phyloP scores from a whole-genome alignment of 139 green algal species.

The Parachlorella kessleri region DNA sequence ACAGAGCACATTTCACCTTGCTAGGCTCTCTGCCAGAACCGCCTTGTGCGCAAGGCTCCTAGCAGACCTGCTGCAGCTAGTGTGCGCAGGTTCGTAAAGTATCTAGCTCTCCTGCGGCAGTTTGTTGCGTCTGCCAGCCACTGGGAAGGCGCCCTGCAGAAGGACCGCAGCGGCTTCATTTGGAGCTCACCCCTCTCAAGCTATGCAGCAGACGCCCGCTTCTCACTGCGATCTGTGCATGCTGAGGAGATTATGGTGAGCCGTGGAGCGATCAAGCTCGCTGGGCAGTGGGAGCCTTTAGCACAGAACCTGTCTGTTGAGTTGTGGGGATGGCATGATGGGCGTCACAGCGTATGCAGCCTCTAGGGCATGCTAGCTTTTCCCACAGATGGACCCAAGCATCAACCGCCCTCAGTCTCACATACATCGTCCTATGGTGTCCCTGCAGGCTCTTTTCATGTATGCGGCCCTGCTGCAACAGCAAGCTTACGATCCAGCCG shows the following conservation, averaged over 20 bases:
- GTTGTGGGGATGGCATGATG: too few relatives aligned
- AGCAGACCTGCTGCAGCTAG: not conserved
- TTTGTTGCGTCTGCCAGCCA: not conserved
- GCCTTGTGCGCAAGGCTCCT: not conserved
- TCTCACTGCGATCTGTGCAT: not conserved
- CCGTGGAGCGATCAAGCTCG: not conserved
- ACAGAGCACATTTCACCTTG: not conserved
- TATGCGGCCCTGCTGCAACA: not conserved
- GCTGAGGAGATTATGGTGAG: not conserved
- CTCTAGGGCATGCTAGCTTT: not conserved
- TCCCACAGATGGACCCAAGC: not conserved
- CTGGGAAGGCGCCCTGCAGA: not conserved
- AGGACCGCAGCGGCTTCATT: not conserved
- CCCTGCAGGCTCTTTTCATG: not conserved
- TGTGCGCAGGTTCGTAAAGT: not conserved
- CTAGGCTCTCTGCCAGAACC: not conserved
- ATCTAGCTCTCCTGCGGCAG: not conserved
- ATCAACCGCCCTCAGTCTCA: not conserved
- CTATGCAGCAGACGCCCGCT: not conserved
- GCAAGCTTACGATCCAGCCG: not conserved
- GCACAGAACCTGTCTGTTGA: not conserved
- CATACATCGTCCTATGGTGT: not conserved
- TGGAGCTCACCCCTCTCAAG: not conserved
- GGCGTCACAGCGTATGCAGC: not conserved
- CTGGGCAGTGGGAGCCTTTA: not conserved